Conservation (phyloP, 1,139 yeast species). For the Blastobotrys proliferans region DNA sequence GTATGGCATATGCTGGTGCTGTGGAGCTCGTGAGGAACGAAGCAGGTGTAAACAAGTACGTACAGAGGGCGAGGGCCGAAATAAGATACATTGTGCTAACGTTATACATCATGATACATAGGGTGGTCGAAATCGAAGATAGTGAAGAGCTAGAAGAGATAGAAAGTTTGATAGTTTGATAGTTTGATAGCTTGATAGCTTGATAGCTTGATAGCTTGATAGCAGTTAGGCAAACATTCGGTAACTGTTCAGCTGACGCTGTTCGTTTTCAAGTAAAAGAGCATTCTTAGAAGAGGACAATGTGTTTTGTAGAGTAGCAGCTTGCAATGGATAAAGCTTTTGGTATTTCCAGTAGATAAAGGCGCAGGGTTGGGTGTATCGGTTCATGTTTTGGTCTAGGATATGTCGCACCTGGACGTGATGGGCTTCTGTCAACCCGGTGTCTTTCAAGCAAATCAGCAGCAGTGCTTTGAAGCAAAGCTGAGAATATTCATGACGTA, state of each 20-base stretch:
- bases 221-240: too few relatives aligned
- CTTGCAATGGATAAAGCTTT: neutral
- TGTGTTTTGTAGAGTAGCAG: neutral
- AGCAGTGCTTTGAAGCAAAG: slow-evolving; percentile 2
- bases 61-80: too few relatives aligned
- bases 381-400: neutral
- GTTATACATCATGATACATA: slow-evolving; percentile 18
- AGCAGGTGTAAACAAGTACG: slow-evolving; percentile 72
- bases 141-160: slow-evolving; percentile 31
- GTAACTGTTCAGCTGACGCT: too few relatives aligned
- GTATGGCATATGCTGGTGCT: slow-evolving; percentile 90
- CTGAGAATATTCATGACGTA: neutral
- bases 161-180: slow-evolving; percentile 11
- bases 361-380: neutral
- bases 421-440: slow-evolving; percentile 3
- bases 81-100: slow-evolving; percentile 34
- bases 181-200: too few relatives aligned
- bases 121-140: slow-evolving; percentile 32
- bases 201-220: too few relatives aligned
- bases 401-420: slow-evolving; percentile 10
- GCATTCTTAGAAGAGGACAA: neutral
- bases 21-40: slow-evolving; percentile 71
- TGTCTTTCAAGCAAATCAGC: slow-evolving; percentile 4
- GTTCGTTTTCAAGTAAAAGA: too few relatives aligned
- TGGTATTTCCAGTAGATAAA: slow-evolving; percentile 2